These are phyloP conservation scores for Nothophytophthora sp. DNA, from an alignment of 352 stramenopile species.

Conservation along the genomic window DNA sequence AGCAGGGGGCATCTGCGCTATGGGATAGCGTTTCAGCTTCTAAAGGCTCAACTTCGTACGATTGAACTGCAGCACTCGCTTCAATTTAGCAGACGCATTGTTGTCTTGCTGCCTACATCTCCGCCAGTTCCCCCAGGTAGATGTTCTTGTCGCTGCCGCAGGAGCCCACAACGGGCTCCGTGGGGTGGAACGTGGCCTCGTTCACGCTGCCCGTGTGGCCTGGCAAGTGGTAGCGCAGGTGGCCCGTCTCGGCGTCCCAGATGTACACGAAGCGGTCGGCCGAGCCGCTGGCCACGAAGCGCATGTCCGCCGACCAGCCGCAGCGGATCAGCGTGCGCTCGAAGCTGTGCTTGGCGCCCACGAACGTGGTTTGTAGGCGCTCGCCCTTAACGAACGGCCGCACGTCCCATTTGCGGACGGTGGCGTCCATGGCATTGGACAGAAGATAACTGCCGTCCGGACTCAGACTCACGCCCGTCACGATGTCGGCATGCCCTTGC, in stretches of 20 bases:
- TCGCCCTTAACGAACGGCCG: slow-evolving; percentile 81
- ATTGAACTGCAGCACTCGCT: too few species aligned
- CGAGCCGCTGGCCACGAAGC: slow-evolving; percentile 86
- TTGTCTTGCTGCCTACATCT: slow-evolving; percentile 35
- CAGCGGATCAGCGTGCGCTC: slow-evolving; percentile 94
- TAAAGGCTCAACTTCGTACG: too few species aligned
- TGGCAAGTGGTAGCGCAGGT: slow-evolving; percentile 93
- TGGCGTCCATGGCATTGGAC: slow-evolving; percentile 96
- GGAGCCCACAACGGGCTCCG: slow-evolving; percentile 82
- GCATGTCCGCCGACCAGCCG: slow-evolving; percentile 90
- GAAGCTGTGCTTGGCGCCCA: slow-evolving; percentile 91
- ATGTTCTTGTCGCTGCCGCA: slow-evolving; percentile 88
- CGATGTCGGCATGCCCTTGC: slow-evolving; percentile 92
- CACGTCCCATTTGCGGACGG: slow-evolving; percentile 93
- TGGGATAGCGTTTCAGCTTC: too few species aligned
- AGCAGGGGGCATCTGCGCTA: too few species aligned
- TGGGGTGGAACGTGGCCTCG: slow-evolving; percentile 91
- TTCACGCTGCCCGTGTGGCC: slow-evolving; percentile 96
- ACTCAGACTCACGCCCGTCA: slow-evolving; percentile 94
- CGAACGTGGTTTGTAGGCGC: slow-evolving; percentile 58
- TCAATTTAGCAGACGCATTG: too few species aligned
- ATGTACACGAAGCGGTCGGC: slow-evolving; percentile 94
- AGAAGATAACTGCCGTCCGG: slow-evolving; percentile 93
- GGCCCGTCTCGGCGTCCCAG: slow-evolving; percentile 92
- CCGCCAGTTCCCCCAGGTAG: slow-evolving; percentile 77